Conservation (phyloP, 192 early-diverging fungal species). For the Linnemannia exigua region DNA sequence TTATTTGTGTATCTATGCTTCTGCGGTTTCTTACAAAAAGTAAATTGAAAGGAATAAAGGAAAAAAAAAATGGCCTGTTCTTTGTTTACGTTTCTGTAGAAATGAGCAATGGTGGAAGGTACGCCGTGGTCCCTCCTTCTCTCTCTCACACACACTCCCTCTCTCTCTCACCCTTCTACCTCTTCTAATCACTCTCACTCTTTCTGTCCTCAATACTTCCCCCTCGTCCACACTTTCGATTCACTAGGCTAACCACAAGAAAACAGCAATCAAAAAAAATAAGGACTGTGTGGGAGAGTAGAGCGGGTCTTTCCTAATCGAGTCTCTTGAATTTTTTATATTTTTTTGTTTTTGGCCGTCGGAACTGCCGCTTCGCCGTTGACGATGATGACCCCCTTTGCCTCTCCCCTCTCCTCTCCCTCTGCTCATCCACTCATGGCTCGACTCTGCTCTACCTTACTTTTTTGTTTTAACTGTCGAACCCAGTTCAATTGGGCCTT, state of each 20-base stretch:
- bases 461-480: background rate
- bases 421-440: background rate
- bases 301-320: background rate
- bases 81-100: too few relatives aligned
- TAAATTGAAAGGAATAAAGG: too few relatives aligned
- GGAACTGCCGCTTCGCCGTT: constrained; percentile 8
- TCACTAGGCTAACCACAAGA: too few relatives aligned
- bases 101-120: too few relatives aligned
- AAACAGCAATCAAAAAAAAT: background rate
- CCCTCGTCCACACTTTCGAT: too few relatives aligned
- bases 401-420: background rate
- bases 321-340: background rate
- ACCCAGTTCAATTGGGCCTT: background rate
- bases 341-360: background rate
- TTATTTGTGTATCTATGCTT: too few relatives aligned
- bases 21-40: too few relatives aligned
- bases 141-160: background rate
- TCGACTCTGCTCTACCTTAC: background rate
- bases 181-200: too few relatives aligned
- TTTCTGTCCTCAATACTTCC: too few relatives aligned
- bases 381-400: background rate
- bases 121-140: background rate
- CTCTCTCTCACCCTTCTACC: too few relatives aligned
- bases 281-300: background rate
- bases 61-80: too few relatives aligned